These are phyloP conservation scores for Gardenia jasminoides DNA, from an alignment of 257 asterid species.

Conservation along the genomic window DNA sequence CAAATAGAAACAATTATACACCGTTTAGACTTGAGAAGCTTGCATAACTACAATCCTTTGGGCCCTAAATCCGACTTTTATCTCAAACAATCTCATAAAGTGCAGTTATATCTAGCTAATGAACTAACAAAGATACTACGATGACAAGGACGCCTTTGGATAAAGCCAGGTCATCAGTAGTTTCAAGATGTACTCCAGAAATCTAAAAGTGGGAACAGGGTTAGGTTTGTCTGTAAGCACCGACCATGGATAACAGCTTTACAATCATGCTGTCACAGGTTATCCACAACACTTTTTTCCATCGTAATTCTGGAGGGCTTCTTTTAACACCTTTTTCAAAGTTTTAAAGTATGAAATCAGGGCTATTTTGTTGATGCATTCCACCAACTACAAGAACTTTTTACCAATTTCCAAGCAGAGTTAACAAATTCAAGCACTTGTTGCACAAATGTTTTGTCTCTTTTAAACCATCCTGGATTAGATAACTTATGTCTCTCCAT, in stretches of 20 bases:
- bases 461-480: slow-evolving; percentile 46
- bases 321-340: neutral
- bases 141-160: neutral
- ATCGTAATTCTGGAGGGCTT: neutral
- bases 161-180: neutral
- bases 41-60: neutral
- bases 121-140: neutral
- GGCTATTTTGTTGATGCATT: neutral
- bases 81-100: neutral
- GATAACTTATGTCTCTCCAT: slow-evolving; percentile 16
- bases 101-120: neutral
- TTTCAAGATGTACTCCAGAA: neutral
- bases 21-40: neutral
- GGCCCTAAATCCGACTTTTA: neutral
- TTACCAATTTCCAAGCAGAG: slow-evolving; percentile 27
- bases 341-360: neutral
- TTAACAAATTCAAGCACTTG: slow-evolving; percentile 30
- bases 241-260: slow-evolving; percentile 49
- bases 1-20: neutral
- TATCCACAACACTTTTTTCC: neutral
- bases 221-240: slow-evolving; percentile 50
- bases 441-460: slow-evolving; percentile 55
- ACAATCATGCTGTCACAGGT: slow-evolving; percentile 55
- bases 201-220: slow-evolving; percentile 19
- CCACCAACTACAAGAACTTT: slow-evolving; percentile 11